Percentiles rank a stretch among this genome's conserved stretches.
phyloP scores from a whole-genome alignment of 2,329 filamentous ascomycete genomes.

The Cladobotryum mycophilum region DNA sequence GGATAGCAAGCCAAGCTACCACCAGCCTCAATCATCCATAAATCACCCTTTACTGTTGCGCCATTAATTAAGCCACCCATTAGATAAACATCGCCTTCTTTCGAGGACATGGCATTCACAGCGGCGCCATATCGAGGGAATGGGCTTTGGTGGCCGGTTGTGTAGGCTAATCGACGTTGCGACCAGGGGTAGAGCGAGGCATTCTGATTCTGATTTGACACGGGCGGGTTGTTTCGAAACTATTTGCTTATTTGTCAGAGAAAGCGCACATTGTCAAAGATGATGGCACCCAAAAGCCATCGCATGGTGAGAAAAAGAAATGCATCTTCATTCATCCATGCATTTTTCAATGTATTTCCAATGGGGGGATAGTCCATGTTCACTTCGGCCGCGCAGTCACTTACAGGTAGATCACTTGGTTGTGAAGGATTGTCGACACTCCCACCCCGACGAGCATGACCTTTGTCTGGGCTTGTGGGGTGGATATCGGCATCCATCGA shows the following conservation, averaged over 20 bases:
- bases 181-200: slow-evolving; percentile 93
- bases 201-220: slow-evolving; percentile 62
- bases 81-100: slow-evolving; percentile 94
- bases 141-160: slow-evolving; percentile 72
- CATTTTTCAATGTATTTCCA: no score
- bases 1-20: slow-evolving; percentile 86
- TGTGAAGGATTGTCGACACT: slow-evolving; percentile 44
- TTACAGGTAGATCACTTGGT: slow-evolving; percentile 36
- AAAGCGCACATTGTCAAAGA: not conserved
- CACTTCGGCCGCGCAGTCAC: slow-evolving; percentile 16
- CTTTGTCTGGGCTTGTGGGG: slow-evolving; percentile 59
- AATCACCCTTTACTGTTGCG: slow-evolving; percentile 89
- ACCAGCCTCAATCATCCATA: slow-evolving; percentile 95
- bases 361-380: no score
- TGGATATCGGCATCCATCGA: slow-evolving; percentile 57
- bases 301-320: no score
- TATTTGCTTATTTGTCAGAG: slow-evolving; percentile 5
- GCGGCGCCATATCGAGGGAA: slow-evolving; percentile 97
- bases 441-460: slow-evolving; percentile 49
- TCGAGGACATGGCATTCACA: slow-evolving; percentile 85
- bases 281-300: not conserved
- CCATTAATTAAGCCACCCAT: slow-evolving; percentile 97
- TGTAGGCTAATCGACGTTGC: slow-evolving; percentile 80
- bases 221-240: slow-evolving; percentile 22
- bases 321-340: no score